Conservation (phyloP, 2,329 filamentous ascomycete genomes). For the Camptophora hylomeconis region DNA sequence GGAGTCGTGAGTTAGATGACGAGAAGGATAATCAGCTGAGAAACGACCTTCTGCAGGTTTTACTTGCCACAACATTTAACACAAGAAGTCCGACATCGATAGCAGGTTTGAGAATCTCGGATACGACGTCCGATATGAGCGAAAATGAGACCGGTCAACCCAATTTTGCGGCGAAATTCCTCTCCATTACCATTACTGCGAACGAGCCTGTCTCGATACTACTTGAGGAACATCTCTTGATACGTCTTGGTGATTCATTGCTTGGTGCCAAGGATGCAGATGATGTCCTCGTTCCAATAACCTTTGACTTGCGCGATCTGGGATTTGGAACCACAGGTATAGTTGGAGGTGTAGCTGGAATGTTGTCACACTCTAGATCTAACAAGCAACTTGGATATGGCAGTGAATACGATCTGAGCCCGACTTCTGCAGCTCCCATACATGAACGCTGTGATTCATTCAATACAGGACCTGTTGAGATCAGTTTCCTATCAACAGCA, state of each 20-base stretch:
- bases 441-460: slow-evolving; percentile 9
- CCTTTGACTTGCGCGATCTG: slow-evolving; percentile 67
- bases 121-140: not conserved
- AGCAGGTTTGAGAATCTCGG: too few relatives aligned
- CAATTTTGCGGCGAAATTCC: slow-evolving; percentile 27
- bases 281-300: slow-evolving; percentile 68
- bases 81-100: too few relatives aligned
- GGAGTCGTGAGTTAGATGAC: slow-evolving; percentile 29
- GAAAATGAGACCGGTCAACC: not conserved
- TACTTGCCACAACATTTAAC: slow-evolving; percentile 9
- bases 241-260: slow-evolving; percentile 33
- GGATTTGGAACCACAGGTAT: slow-evolving; percentile 87
- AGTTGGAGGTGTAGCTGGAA: slow-evolving; percentile 81
- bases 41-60: slow-evolving; percentile 16
- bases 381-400: not conserved
- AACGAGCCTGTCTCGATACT: slow-evolving; percentile 33
- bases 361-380: slow-evolving; percentile 46
- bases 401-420: slow-evolving; percentile 14
- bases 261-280: slow-evolving; percentile 53
- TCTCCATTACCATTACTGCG: slow-evolving; percentile 34
- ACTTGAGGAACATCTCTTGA: slow-evolving; percentile 34
- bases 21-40: slow-evolving; percentile 9
- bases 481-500: slow-evolving; percentile 84
- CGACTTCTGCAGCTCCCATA: slow-evolving; percentile 6
- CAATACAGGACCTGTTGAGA: slow-evolving; percentile 48